These are phyloP conservation scores for Camelina sativa DNA, from an alignment of 345 rosid genomes.

Conservation along the genomic window DNA sequence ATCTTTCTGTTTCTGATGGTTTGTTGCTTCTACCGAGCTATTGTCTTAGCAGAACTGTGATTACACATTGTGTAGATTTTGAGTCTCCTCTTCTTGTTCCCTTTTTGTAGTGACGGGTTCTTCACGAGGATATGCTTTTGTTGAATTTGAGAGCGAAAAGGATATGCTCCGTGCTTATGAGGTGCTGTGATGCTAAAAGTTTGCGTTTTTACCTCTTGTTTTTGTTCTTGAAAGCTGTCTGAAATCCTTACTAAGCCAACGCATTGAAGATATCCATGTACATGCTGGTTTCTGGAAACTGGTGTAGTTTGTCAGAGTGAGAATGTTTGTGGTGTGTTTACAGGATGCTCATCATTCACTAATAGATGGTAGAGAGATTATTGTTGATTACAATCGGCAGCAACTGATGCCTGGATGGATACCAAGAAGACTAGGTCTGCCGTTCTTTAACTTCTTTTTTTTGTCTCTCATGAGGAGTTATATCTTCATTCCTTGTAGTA, in stretches of 20 bases:
- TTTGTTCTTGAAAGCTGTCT: constrained; percentile 6
- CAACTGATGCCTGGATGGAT: constrained; percentile 97
- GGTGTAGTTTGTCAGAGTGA: background rate
- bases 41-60: background rate
- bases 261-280: background rate
- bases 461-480: background rate
- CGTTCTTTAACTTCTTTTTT: background rate
- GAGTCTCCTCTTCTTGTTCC: background rate
- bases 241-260: background rate
- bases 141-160: constrained; percentile 81
- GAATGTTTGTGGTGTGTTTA: constrained; percentile 18
- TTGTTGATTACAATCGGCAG: constrained; percentile 89
- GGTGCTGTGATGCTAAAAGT: constrained; percentile 48
- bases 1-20: no score
- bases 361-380: constrained; percentile 73
- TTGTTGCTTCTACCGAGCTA: background rate
- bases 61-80: background rate
- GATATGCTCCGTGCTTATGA: constrained; percentile 86
- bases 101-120: constrained; percentile 78
- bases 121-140: constrained; percentile 86
- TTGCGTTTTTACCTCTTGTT: background rate
- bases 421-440: constrained; percentile 96
- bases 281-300: background rate
- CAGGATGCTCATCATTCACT: constrained; percentile 86
- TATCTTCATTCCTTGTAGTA: no score